A percentile compares a stretch with the other conserved stretches of the same genome.
Evolutionary conservation across 1,284 basidiomycete species (phyloP).

Genomic region (Microbotryomycetes sp.): DNA sequence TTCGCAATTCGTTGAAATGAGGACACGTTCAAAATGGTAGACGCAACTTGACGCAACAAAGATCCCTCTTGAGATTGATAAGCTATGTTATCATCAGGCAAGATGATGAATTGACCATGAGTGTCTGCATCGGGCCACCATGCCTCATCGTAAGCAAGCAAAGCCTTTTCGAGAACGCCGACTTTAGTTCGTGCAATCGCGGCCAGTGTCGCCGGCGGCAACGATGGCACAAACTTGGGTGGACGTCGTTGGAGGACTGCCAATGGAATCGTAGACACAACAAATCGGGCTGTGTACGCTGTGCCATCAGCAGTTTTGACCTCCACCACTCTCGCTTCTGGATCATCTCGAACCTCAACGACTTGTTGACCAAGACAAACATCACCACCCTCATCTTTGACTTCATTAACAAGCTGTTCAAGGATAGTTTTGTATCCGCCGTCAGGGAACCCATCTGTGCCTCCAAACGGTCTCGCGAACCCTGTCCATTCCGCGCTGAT

Average conservation of each 20-base stretch:
- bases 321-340: slow-evolving; percentile 32
- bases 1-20: slow-evolving; percentile 23
- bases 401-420: slow-evolving; percentile 42
- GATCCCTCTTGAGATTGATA: not conserved
- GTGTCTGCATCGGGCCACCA: slow-evolving; percentile 46
- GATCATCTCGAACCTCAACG: slow-evolving; percentile 28
- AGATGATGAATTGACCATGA: slow-evolving; percentile 30
- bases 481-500: slow-evolving; percentile 45
- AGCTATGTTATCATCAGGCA: slow-evolving; percentile 13
- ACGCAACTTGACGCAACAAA: slow-evolving; percentile 8
- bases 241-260: slow-evolving; percentile 43
- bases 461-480: slow-evolving; percentile 44
- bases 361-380: slow-evolving; percentile 41
- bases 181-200: slow-evolving; percentile 43
- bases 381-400: slow-evolving; percentile 41
- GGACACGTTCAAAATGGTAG: slow-evolving; percentile 25
- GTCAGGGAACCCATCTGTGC: slow-evolving; percentile 48
- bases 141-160: slow-evolving; percentile 44
- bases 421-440: slow-evolving; percentile 46
- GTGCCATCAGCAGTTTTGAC: slow-evolving; percentile 38
- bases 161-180: slow-evolving; percentile 48
- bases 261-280: slow-evolving; percentile 46
- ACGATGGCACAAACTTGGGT: slow-evolving; percentile 40
- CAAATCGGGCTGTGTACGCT: slow-evolving; percentile 40
- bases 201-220: slow-evolving; percentile 37